These are phyloP conservation scores for Naematelia encephala DNA, from an alignment of 768 basidiomycete genomes.

Conservation along the genomic window DNA sequence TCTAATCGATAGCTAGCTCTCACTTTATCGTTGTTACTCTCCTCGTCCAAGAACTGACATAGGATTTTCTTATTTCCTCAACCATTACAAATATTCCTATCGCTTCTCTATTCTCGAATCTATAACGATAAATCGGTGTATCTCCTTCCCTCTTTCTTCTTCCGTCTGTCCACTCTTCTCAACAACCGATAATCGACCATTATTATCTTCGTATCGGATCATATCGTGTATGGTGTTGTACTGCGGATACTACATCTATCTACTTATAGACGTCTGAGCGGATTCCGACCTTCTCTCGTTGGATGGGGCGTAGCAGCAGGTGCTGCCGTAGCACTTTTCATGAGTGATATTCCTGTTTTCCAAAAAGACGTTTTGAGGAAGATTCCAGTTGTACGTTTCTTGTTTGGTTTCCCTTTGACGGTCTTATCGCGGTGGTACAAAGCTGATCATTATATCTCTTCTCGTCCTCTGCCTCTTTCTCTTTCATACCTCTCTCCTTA, in stretches of 20 bases:
- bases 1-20: too few species aligned
- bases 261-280: constrained; percentile 25
- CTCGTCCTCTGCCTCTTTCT: background rate
- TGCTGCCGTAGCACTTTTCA: constrained; percentile 39
- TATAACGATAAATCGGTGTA: background rate
- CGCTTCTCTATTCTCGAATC: background rate
- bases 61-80: background rate
- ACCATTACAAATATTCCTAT: background rate
- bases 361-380: constrained; percentile 46
- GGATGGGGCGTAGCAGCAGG: constrained; percentile 43
- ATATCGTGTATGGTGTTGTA: too few species aligned
- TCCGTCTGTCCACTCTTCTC: background rate
- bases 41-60: too few species aligned
- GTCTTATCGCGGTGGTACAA: background rate
- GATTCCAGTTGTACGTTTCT: constrained; percentile 40
- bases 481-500: background rate
- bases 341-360: constrained; percentile 43
- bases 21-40: too few species aligned
- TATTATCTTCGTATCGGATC: constrained; percentile 2
- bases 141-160: background rate
- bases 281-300: constrained; percentile 22
- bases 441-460: background rate
- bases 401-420: background rate
- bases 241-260: background rate
- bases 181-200: constrained; percentile 1